A percentile compares a stretch with the other conserved stretches of the same genome.
Evolutionary conservation across 2,329 filamentous ascomycete species (phyloP).

Genomic region (Dactylellina parvicollis): DNA sequence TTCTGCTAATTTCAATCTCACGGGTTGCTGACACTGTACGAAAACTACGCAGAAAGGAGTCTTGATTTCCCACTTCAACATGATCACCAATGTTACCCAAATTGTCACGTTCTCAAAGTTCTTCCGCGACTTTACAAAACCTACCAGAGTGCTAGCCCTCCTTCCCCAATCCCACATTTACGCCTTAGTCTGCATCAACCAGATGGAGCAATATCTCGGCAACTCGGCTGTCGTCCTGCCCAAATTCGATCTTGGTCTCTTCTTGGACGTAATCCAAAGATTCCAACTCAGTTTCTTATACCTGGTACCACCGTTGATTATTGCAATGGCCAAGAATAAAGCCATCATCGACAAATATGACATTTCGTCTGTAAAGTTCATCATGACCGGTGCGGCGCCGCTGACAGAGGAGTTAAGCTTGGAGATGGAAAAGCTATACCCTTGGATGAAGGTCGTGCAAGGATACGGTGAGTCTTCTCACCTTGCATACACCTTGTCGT

Average conservation of each 20-base stretch:
- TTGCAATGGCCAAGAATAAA: slow-evolving; percentile 75
- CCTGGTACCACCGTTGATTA: slow-evolving; percentile 83
- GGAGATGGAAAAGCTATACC: slow-evolving; percentile 71
- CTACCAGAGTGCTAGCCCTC: slow-evolving; percentile 72
- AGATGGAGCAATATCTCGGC: slow-evolving; percentile 73
- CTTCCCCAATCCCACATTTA: slow-evolving; percentile 86
- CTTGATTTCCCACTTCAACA: slow-evolving; percentile 81
- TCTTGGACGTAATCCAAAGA: slow-evolving; percentile 72
- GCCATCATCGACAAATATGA: slow-evolving; percentile 73
- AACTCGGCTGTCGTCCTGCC: slow-evolving; percentile 77
- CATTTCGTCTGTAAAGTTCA: slow-evolving; percentile 71
- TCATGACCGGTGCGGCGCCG: slow-evolving; percentile 82
- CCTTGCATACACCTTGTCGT: neutral
- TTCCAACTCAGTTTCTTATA: slow-evolving; percentile 75
- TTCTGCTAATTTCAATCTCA: neutral
- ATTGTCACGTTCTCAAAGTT: slow-evolving; percentile 62
- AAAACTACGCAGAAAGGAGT: slow-evolving; percentile 73
- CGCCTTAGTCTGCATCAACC: slow-evolving; percentile 75
- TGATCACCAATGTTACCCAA: slow-evolving; percentile 79
- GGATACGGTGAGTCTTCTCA: slow-evolving; percentile 70
- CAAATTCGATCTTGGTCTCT: slow-evolving; percentile 77
- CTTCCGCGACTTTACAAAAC: slow-evolving; percentile 62
- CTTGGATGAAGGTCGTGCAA: slow-evolving; percentile 73
- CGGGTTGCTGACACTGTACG: neutral
- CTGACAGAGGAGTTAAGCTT: slow-evolving; percentile 76